A percentile compares a stretch with the other conserved stretches of the same genome.
Evolutionary conservation across 306 rosid genomes (phyloP).

Genomic region (Rubus parviflorus): DNA sequence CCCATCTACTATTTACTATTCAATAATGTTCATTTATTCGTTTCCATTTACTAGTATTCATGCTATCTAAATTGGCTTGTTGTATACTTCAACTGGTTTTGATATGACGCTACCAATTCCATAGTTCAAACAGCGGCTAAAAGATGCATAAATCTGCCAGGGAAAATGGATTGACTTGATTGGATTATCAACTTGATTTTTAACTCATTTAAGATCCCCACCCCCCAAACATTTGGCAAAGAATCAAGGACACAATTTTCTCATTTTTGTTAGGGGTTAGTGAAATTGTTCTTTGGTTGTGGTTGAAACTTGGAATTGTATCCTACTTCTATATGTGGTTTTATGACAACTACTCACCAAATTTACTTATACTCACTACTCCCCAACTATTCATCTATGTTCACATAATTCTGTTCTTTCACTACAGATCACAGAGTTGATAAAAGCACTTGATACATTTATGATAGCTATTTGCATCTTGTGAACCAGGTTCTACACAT

Average conservation of each 20-base stretch:
- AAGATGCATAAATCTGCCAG: background rate
- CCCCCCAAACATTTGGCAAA: background rate
- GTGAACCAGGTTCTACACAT: slow-evolving; percentile 80
- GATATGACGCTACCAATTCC: background rate
- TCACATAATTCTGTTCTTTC: background rate
- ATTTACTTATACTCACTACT: background rate
- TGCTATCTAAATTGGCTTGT: background rate
- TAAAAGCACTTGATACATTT: background rate
- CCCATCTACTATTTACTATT: background rate
- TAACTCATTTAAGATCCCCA: background rate
- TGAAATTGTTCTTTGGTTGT: background rate
- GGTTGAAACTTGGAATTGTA: background rate
- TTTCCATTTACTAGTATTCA: background rate
- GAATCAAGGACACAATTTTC: background rate
- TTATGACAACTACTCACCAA: background rate
- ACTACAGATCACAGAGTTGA: background rate
- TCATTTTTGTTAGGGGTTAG: background rate
- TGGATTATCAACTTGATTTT: too few species aligned
- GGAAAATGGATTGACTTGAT: background rate
- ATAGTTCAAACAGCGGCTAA: too few species aligned
- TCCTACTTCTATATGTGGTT: too few species aligned
- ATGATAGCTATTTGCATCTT: slow-evolving; percentile 2
- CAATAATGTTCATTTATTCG: background rate
- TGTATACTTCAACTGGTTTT: background rate
- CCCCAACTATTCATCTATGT: too few species aligned